Conservation (phyloP, 2,329 filamentous ascomycete genomes). For the Phyllosticta citrichinensis region DNA sequence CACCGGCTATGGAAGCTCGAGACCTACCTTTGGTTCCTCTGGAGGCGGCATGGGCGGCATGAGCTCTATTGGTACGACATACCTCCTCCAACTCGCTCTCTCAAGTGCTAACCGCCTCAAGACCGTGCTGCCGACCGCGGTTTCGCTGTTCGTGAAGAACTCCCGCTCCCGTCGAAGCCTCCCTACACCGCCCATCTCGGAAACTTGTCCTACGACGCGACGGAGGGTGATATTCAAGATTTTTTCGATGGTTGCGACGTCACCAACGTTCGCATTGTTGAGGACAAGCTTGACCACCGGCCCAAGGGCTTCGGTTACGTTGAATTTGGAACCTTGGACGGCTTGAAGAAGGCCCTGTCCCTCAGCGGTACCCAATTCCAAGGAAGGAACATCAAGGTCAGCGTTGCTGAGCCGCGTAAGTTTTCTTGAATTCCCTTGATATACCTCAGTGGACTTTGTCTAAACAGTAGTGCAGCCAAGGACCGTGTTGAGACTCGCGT, state of each 20-base stretch:
- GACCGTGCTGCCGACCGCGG: slow-evolving; percentile 12
- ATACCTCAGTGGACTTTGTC: not conserved
- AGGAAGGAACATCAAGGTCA: slow-evolving; percentile 82
- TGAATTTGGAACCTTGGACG: slow-evolving; percentile 80
- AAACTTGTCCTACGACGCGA: slow-evolving; percentile 93
- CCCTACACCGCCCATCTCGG: slow-evolving; percentile 94
- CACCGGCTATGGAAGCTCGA: slow-evolving; percentile 39
- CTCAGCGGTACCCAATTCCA: slow-evolving; percentile 76
- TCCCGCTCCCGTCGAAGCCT: slow-evolving; percentile 82
- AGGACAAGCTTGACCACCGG: slow-evolving; percentile 86
- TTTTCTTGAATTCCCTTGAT: slow-evolving; percentile 16
- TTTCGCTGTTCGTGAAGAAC: slow-evolving; percentile 60
- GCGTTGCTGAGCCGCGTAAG: slow-evolving; percentile 95
- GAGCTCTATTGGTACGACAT: slow-evolving; percentile 7
- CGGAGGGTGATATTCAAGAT: slow-evolving; percentile 67
- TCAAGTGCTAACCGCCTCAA: not conserved
- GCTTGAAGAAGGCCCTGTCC: slow-evolving; percentile 80
- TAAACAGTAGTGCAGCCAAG: slow-evolving; percentile 57
- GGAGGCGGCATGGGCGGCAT: slow-evolving; percentile 23
- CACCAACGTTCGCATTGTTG: slow-evolving; percentile 87
- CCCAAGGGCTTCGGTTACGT: slow-evolving; percentile 98
- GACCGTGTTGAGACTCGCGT: slow-evolving; percentile 74
- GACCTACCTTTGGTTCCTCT: slow-evolving; percentile 35
- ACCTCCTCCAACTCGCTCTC: slow-evolving; percentile 11
- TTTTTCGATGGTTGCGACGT: slow-evolving; percentile 82